Evolutionary conservation across 2,329 filamentous ascomycete species (phyloP).

Genomic region (Cladophialophora carrionii): DNA sequence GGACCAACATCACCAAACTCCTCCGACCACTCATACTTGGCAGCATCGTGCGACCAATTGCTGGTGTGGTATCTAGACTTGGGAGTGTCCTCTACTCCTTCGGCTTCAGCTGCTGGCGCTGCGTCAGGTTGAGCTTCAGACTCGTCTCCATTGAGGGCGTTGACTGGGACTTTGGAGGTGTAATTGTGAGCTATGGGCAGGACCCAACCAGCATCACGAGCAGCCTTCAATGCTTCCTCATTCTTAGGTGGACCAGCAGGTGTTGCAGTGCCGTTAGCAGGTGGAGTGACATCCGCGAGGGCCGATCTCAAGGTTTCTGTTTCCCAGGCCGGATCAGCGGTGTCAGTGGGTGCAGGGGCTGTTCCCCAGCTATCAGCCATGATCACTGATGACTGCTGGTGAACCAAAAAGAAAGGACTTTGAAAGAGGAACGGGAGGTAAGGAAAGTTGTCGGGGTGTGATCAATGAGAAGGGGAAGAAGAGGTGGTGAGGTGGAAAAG

Average conservation of each 20-base stretch:
- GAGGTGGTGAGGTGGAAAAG: conserved; percentile 9
- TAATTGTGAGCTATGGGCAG: conserved; percentile 31
- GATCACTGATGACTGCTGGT: not conserved
- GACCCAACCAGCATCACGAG: conserved; percentile 31
- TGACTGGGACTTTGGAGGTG: conserved; percentile 15
- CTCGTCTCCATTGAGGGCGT: conserved; percentile 5
- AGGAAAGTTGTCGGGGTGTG: conserved; percentile 7
- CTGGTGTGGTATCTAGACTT: not conserved
- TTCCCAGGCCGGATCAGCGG: conserved; percentile 21
- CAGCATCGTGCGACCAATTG: conserved; percentile 60
- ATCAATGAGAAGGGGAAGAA: not conserved
- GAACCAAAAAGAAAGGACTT: not conserved
- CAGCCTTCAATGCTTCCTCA: conserved; percentile 20
- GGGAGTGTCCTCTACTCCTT: not conserved
- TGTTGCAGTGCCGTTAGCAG: conserved; percentile 12
- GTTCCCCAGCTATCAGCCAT: not conserved
- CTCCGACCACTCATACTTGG: conserved; percentile 79
- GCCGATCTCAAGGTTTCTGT: conserved; percentile 21
- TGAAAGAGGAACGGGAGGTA: conserved; percentile 1
- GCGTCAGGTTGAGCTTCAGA: conserved; percentile 11
- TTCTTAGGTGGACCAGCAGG: conserved; percentile 15
- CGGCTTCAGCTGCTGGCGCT: conserved; percentile 8
- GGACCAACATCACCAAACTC: conserved; percentile 87
- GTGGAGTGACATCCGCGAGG: conserved; percentile 15
- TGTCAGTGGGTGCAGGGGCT: not conserved